Base-by-base conservation (phyloP, 345 rosid genomes). In the Euphorbia tirucalli region DNA sequence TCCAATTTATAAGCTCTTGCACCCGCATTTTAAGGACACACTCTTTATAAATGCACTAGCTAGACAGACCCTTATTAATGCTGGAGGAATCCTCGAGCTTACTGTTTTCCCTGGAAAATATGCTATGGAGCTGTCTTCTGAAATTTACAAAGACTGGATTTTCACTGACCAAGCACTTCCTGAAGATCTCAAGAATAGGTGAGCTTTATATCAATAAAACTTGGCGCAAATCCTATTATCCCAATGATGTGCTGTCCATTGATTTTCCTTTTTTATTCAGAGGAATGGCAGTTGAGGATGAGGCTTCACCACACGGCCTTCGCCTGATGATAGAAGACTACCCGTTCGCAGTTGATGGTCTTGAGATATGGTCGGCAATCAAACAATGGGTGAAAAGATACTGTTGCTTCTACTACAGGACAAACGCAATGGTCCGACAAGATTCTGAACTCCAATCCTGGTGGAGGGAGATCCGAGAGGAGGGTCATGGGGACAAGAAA, bases 331-430 rank as follows among this genome's bases (percentile, higher is more conserved):
- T 78, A 7, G 71, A 78, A n/a, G 86, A 76, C 71, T 83, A 76
- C 68, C 84, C 84, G 0, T 83, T 49, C 18, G 84, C 86, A 8
- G 86, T 80, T 21, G 86, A 83, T 48, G 86, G 86, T 37, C 80
- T 83, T 13, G 78, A 83, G 61, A 78, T 83, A 46, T 83, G 86
- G 84, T 75, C 73, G 2, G 83, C 82, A 24, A 83, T 83, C 70
- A 68, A 73, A 68, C 69, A 60, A 18, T 80, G 84, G 86, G 86
- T 83, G 0, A 62, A 68, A 22, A 69, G 72, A 25, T 83, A 80
- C 31, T 80, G 81, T 66, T 61, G 72, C 16, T 73, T 75, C 77
- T 83, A 83, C 55, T 83, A 80, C 76, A 46, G 57, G 22, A 66
- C 58, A 0, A 78, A 83, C 25, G 69, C 65, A 3, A 59, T 65